A percentile compares a stretch with the other conserved stretches of the same genome.
Evolutionary conservation across 345 rosid species (phyloP).

Genomic region (Salix exigua): DNA sequence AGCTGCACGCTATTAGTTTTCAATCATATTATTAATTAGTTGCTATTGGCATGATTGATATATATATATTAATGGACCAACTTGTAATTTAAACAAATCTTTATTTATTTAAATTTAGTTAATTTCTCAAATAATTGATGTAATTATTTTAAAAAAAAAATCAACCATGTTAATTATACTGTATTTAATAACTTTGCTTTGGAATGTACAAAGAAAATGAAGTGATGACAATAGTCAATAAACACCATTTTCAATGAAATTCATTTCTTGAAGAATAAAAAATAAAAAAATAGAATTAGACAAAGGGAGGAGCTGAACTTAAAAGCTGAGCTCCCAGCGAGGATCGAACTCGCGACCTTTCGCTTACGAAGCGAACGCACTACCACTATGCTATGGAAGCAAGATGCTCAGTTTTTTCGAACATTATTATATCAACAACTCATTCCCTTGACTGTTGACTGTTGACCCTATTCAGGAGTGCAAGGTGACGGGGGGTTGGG

Average conservation of each 20-base stretch:
- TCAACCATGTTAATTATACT: too few species aligned
- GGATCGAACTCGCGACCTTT: slow-evolving; percentile 99
- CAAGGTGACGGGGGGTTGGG: neutral
- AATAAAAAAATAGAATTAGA: neutral
- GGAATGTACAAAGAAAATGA: neutral
- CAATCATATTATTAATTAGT: too few species aligned
- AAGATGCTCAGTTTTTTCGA: neutral
- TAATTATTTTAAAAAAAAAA: too few species aligned
- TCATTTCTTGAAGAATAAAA: neutral
- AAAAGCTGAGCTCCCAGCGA: slow-evolving; percentile 31
- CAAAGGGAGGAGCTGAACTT: neutral
- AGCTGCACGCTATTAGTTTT: too few species aligned
- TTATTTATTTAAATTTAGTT: too few species aligned
- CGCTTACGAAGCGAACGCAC: slow-evolving; percentile 99
- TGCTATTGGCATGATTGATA: too few species aligned
- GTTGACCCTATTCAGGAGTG: neutral
- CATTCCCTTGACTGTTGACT: too few species aligned
- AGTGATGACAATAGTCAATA: neutral
- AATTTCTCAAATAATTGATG: too few species aligned
- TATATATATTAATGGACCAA: too few species aligned
- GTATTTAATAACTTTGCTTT: too few species aligned
- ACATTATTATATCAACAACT: accelerated
- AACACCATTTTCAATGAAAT: neutral
- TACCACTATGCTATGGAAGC: slow-evolving; percentile 89
- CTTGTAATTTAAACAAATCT: too few species aligned